Conservation (phyloP, 1,139 yeast genomes). For the Geotrichum restrictum region DNA sequence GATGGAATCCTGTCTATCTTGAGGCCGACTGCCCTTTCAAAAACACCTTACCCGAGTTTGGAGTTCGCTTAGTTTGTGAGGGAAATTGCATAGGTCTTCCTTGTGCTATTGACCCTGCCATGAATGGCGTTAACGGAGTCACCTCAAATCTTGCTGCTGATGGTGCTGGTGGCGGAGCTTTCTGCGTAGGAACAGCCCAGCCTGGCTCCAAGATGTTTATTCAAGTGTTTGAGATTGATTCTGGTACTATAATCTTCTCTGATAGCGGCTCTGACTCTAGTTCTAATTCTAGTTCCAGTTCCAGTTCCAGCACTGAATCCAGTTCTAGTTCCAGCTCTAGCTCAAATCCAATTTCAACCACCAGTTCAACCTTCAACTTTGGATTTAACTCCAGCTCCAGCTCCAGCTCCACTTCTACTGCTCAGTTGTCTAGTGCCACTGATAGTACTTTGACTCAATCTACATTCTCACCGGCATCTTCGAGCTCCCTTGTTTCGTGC, state of each 20-base stretch:
- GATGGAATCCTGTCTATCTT: conserved; percentile 84
- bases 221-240: conserved; percentile 56
- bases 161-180: conserved; percentile 66
- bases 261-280: background rate
- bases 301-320: conserved; percentile 21
- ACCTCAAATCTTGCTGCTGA: conserved; percentile 37
- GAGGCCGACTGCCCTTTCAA: conserved; percentile 55
- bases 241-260: background rate
- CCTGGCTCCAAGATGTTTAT: conserved; percentile 62
- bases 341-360: conserved; percentile 16
- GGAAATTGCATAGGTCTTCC: conserved; percentile 67
- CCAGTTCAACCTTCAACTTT: background rate
- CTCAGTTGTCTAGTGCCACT: conserved; percentile 1
- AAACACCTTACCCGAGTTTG: conserved; percentile 58
- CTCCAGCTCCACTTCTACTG: background rate
- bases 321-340: conserved; percentile 20
- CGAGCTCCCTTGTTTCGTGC: conserved; percentile 8
- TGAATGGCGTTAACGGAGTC: conserved; percentile 54
- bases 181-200: conserved; percentile 77
- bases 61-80: conserved; percentile 70
- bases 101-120: conserved; percentile 74
- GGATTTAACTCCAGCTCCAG: background rate
- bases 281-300: conserved; percentile 10
- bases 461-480: conserved; percentile 10
- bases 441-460: conserved; percentile 8